Conservation (phyloP, 2,329 filamentous ascomycete genomes). For the Zopfia rhizophila region DNA sequence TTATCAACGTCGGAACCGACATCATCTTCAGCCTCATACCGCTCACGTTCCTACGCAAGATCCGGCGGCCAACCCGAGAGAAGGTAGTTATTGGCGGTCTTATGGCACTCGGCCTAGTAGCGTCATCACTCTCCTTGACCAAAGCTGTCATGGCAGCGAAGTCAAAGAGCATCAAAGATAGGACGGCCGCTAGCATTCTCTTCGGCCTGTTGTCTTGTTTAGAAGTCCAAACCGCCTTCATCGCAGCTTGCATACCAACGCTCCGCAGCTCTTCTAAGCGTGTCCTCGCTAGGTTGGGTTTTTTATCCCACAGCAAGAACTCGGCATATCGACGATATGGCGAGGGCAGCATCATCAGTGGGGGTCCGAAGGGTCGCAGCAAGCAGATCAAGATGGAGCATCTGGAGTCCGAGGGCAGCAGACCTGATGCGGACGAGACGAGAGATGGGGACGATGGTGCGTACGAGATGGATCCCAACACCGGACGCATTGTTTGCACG, state of each 20-base stretch:
- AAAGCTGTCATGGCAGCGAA: constrained; percentile 9
- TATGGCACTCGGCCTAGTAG: constrained; percentile 25
- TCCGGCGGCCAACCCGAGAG: constrained; percentile 20
- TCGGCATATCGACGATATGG: constrained; percentile 13
- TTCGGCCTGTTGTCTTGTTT: constrained; percentile 17
- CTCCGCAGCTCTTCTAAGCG: constrained; percentile 18
- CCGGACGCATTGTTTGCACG: constrained; percentile 15
- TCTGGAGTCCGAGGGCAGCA: not conserved
- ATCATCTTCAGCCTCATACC: constrained; percentile 27
- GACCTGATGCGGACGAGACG: not conserved
- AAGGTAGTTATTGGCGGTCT: constrained; percentile 21
- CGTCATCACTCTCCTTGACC: constrained; percentile 17
- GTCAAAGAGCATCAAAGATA: constrained; percentile 2
- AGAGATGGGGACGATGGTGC: not conserved
- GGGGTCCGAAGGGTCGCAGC: constrained; percentile 7
- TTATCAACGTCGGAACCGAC: constrained; percentile 19
- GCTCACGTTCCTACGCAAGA: constrained; percentile 28
- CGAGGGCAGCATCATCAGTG: constrained; percentile 16
- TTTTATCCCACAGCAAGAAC: not conserved
- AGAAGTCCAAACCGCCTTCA: constrained; percentile 20
- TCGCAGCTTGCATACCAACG: constrained; percentile 26
- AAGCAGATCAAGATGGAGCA: not conserved
- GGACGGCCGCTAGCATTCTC: constrained; percentile 3
- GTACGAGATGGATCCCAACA: constrained; percentile 6
- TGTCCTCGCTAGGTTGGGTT: constrained; percentile 14